A percentile compares a stretch with the other conserved stretches of the same genome.
Conservation (phyloP, 371 early-diverging fungal species). For the Chytridiales sp. region DNA sequence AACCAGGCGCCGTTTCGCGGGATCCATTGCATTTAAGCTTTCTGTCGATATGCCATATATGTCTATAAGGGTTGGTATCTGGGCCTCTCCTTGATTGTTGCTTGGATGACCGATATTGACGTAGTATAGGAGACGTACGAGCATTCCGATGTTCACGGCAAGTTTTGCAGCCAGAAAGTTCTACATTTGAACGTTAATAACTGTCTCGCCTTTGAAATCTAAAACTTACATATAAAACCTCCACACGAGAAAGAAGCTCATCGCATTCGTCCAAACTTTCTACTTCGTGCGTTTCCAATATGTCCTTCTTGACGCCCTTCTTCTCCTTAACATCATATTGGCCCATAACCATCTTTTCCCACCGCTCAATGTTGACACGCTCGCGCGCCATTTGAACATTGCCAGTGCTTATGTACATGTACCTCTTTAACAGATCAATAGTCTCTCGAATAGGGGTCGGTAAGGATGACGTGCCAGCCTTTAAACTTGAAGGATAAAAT, state of each 20-base stretch:
- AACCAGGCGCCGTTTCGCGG: slow-evolving; percentile 14
- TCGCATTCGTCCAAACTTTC: slow-evolving; percentile 4
- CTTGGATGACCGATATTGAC: slow-evolving; percentile 39
- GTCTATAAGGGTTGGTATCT: too few relatives aligned
- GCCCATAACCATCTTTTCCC: slow-evolving; percentile 43
- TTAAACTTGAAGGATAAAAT: slow-evolving; percentile 44
- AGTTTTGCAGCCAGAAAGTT: slow-evolving; percentile 33
- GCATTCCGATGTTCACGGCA: slow-evolving; percentile 43
- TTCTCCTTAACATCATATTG: slow-evolving; percentile 7
- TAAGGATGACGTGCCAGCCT: too few relatives aligned
- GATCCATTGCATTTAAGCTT: neutral
- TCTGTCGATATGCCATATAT: too few relatives aligned
- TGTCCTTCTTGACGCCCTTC: neutral
- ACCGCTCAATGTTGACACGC: slow-evolving; percentile 37
- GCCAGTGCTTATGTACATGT: slow-evolving; percentile 63
- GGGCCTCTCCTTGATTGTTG: neutral
- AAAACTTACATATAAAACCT: slow-evolving; percentile 45
- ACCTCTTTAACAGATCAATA: slow-evolving; percentile 54
- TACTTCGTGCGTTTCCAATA: neutral
- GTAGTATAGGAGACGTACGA: slow-evolving; percentile 53
- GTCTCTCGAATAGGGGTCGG: slow-evolving; percentile 62
- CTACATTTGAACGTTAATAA: slow-evolving; percentile 5
- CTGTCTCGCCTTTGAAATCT: neutral
- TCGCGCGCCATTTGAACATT: slow-evolving; percentile 60
- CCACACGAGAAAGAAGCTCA: slow-evolving; percentile 36